Evolutionary conservation across 164 flowering plant genomes (phyloP).

Genomic region (Echeveria elegans): DNA sequence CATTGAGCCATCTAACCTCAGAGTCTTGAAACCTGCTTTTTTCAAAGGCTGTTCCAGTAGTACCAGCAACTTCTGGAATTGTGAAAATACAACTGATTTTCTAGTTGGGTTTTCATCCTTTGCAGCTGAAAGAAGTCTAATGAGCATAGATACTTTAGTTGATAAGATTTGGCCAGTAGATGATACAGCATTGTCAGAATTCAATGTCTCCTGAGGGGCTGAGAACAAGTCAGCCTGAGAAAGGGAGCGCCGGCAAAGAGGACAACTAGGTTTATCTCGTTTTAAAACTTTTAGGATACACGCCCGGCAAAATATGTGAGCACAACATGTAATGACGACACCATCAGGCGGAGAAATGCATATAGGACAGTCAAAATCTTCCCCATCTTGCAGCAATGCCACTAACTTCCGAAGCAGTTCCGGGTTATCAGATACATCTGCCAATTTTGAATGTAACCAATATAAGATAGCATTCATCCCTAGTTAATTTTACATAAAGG

Average conservation of each 20-base stretch:
- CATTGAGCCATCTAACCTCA: slow-evolving; percentile 79
- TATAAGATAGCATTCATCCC: neutral
- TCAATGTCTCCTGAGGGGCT: slow-evolving; percentile 48
- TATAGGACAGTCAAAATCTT: slow-evolving; percentile 85
- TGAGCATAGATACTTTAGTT: slow-evolving; percentile 59
- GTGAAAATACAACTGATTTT: slow-evolving; percentile 84
- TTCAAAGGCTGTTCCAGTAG: slow-evolving; percentile 66
- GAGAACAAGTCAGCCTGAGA: slow-evolving; percentile 57
- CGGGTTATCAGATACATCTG: slow-evolving; percentile 82
- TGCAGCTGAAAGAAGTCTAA: slow-evolving; percentile 43
- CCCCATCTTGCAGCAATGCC: slow-evolving; percentile 67
- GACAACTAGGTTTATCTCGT: slow-evolving; percentile 48
- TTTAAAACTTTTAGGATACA: slow-evolving; percentile 67
- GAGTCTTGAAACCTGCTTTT: slow-evolving; percentile 55
- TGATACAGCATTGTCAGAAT: slow-evolving; percentile 3
- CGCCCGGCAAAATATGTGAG: slow-evolving; percentile 70
- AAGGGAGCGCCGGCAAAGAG: slow-evolving; percentile 71
- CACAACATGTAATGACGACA: slow-evolving; percentile 63
- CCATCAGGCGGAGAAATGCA: slow-evolving; percentile 70
- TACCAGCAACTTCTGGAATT: slow-evolving; percentile 70
- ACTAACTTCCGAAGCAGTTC: slow-evolving; percentile 63
- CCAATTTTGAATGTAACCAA: slow-evolving; percentile 7
- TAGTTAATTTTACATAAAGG: neutral
- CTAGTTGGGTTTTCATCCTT: slow-evolving; percentile 32
- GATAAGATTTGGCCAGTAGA: slow-evolving; percentile 22